Percentiles rank a stretch among this genome's conserved stretches.
Conservation (phyloP, 352 stramenopile genomes). For the Phytophthora multivora region DNA sequence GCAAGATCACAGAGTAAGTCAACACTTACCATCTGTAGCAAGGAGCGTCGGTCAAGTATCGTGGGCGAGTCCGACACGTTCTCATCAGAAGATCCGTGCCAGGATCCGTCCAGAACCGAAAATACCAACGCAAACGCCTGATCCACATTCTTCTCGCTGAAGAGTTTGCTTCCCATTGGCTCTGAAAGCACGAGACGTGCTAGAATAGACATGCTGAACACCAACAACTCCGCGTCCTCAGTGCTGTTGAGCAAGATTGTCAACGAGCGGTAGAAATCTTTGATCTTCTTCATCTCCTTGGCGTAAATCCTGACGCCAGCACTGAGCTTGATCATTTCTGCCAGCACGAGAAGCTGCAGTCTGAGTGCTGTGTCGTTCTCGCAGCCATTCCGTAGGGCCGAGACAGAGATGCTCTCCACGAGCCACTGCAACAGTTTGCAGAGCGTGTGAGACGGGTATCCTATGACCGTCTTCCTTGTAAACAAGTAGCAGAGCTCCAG, state of each 20-base stretch:
- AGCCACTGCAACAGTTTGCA: slow-evolving; percentile 77
- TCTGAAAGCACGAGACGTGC: slow-evolving; percentile 74
- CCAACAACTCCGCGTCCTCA: slow-evolving; percentile 70
- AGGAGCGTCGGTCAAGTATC: slow-evolving; percentile 38
- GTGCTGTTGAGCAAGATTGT: slow-evolving; percentile 85
- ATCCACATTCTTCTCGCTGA: slow-evolving; percentile 82
- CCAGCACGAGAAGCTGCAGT: slow-evolving; percentile 68
- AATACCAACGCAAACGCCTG: slow-evolving; percentile 77
- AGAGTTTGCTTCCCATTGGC: slow-evolving; percentile 78
- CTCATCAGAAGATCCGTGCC: slow-evolving; percentile 34
- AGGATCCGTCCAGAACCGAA: slow-evolving; percentile 70
- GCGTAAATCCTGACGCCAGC: slow-evolving; percentile 76
- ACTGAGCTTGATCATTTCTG: slow-evolving; percentile 71
- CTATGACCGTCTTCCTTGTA: slow-evolving; percentile 51
- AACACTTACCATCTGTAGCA: slow-evolving; percentile 65
- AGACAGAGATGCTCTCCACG: slow-evolving; percentile 45
- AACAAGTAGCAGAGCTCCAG: slow-evolving; percentile 72
- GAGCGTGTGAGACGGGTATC: slow-evolving; percentile 74
- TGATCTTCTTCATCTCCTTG: slow-evolving; percentile 81
- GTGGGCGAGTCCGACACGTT: slow-evolving; percentile 34
- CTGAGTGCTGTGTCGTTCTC: slow-evolving; percentile 62
- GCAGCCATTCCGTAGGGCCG: slow-evolving; percentile 44
- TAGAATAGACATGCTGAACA: slow-evolving; percentile 82
- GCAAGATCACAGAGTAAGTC: slow-evolving; percentile 75
- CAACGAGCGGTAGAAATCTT: slow-evolving; percentile 81